Evolutionary conservation across 208 protist species (phyloP), one percentile per base, ranked within the genome.

Genomic region (Trypanosoma mega): DNA sequence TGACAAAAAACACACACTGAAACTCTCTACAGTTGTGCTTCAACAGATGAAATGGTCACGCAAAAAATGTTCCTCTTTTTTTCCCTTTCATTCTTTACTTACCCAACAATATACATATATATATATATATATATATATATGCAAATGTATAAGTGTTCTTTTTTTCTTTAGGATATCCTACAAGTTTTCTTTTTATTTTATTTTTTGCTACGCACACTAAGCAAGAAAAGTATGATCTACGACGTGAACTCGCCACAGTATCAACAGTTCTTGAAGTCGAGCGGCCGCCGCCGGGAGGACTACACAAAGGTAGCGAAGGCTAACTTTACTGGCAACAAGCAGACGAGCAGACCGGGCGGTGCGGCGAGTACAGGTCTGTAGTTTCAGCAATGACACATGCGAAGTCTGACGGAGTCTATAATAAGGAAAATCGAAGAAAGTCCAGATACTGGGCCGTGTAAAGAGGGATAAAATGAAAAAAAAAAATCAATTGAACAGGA

Each of bases 261-360:
- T 75, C 92, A 97, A 85, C 92, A 97, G 81, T 97, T 95, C 76
- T 87, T 97, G 68, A 79, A 81, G 70, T 96, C 90, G 56, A 93
- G 87, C 70, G 90, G 90, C 65, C 86, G 87, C 68, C 85, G 85
- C 69, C 84, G 87, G 37, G 90, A 96, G 63, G 90, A 96, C 76
- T 96, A 93, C 78, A 75, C 74, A 54, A 92, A 92, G 75, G 37
- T 53, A 6, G 81, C 80, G 68, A 65, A 66, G 9, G 49, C 74
- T 47, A 51, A 16, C 31, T 49, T 47, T 29, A 78, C 80, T 41
- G 54, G 73, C 48, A 93, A 73, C 64, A 96, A 93, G 82, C 74
- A 90, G 61, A 82, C 78, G 30, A 59, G 69, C 44, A 96, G 93
- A 72, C 86, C 90, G 37, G 82, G 74, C 18, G 90, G 90, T 66